Percentiles rank a stretch among this genome's conserved stretches.
These are phyloP conservation scores for Neurospora sp. DNA, from an alignment of 495 filamentous ascomycete species.

Conservation along the genomic window DNA sequence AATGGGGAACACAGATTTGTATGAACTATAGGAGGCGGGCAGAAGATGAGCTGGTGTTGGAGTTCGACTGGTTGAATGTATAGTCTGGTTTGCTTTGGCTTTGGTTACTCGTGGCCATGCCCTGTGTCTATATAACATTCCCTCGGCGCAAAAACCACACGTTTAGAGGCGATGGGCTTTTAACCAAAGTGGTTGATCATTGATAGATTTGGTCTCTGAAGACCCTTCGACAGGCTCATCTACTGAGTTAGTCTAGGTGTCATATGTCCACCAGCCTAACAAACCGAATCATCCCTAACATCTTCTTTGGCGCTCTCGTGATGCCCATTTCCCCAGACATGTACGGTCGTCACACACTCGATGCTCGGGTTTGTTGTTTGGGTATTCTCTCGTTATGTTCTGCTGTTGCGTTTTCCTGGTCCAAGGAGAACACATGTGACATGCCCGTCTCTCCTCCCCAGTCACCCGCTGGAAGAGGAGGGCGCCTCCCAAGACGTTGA, in stretches of 20 bases:
- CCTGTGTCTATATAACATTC: not conserved
- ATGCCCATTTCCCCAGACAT: not conserved
- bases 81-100: not conserved
- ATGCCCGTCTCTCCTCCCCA: not conserved
- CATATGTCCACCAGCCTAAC: not conserved
- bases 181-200: not conserved
- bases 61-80: not conserved
- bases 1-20: too few species aligned
- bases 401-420: not conserved
- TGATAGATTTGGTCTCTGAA: not conserved
- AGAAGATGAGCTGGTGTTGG: not conserved
- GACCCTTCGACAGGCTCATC: not conserved
- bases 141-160: not conserved
- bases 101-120: not conserved
- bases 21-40: not conserved
- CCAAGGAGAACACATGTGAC: slow-evolving; percentile 1
- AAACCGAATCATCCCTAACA: slow-evolving; percentile 1
- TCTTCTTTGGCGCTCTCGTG: not conserved
- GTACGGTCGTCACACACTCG: not conserved
- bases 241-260: not conserved
- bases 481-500: slow-evolving; percentile 5
- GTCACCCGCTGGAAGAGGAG: not conserved
- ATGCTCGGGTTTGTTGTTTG: not conserved
- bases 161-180: not conserved
- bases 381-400: not conserved